Percentiles rank a stretch among this genome's conserved stretches.
phyloP scores from a whole-genome alignment of 202 grass and related monocot genomes.

The Hordeum pubiflorum region DNA sequence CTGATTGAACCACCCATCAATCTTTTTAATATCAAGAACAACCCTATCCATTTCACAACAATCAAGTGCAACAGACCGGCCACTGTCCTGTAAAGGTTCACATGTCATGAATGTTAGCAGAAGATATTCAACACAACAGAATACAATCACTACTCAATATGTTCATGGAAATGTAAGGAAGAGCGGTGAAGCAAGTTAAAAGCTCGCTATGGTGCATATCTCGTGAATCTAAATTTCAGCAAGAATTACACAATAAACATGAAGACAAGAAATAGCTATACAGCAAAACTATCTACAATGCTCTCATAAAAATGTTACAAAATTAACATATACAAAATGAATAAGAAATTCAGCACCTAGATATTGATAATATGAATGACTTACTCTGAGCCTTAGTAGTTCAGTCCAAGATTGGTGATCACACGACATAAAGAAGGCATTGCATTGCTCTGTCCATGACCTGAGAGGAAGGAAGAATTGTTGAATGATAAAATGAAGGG shows the following conservation, averaged over 20 bases:
- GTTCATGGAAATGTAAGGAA: neutral
- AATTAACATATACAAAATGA: neutral
- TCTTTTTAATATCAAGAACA: slow-evolving; percentile 60
- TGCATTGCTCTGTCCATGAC: slow-evolving; percentile 63
- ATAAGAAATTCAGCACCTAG: neutral
- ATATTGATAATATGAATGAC: slow-evolving; percentile 10
- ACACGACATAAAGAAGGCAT: slow-evolving; percentile 53
- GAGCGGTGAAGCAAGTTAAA: neutral
- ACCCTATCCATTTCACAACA: slow-evolving; percentile 78
- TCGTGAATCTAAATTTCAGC: neutral
- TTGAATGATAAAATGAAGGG: slow-evolving; percentile 13
- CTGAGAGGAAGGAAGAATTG: slow-evolving; percentile 33
- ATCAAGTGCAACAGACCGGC: slow-evolving; percentile 55
- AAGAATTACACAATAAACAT: neutral
- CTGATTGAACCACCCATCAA: slow-evolving; percentile 62
- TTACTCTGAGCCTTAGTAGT: slow-evolving; percentile 64
- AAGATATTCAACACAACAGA: slow-evolving; percentile 11
- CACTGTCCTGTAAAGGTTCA: slow-evolving; percentile 44
- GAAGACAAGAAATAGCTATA: neutral
- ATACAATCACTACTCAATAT: neutral
- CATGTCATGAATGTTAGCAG: neutral
- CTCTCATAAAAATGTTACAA: neutral
- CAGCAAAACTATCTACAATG: neutral
- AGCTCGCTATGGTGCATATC: neutral
- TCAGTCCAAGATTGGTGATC: slow-evolving; percentile 58